Conservation (phyloP, 2,329 filamentous ascomycete genomes). For the Ascochyta rabiei region DNA sequence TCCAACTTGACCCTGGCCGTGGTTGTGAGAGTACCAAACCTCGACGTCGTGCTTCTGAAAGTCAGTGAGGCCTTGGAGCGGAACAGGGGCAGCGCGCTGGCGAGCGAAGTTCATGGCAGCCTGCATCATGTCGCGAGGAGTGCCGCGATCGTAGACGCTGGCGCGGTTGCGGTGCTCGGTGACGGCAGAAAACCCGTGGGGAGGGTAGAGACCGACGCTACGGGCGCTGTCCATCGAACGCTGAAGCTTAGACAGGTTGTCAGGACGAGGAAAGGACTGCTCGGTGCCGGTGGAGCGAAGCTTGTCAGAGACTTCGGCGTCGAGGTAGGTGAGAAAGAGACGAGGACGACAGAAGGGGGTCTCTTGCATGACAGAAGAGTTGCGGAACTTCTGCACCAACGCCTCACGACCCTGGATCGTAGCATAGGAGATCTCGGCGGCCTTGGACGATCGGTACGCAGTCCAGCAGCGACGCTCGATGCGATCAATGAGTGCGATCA, state of each 20-base stretch:
- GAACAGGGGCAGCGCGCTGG: conserved; percentile 20
- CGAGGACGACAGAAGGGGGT: conserved; percentile 81
- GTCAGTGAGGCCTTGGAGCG: conserved; percentile 21
- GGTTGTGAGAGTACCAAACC: conserved; percentile 28
- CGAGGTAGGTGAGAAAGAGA: conserved; percentile 57
- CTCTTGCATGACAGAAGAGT: conserved; percentile 95
- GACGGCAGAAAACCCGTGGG: conserved; percentile 73
- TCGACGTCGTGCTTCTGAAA: conserved; percentile 32
- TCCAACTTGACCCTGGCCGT: conserved; percentile 27
- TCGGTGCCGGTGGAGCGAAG: conserved; percentile 67
- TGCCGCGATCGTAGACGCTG: conserved; percentile 83
- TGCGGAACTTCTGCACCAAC: conserved; percentile 92
- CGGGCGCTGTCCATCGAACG: conserved; percentile 86
- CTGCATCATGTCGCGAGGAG: conserved; percentile 52
- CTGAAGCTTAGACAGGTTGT: conserved; percentile 87
- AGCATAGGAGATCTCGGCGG: conserved; percentile 93
- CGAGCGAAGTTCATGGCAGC: conserved; percentile 26
- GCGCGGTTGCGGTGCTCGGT: conserved; percentile 77
- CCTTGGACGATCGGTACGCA: conserved; percentile 81
- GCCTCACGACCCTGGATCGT: conserved; percentile 94
- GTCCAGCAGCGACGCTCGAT: conserved; percentile 62
- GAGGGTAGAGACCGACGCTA: conserved; percentile 84
- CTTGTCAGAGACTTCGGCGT: conserved; percentile 49
- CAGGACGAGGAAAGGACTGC: conserved; percentile 75
- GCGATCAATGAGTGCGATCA: conserved; percentile 38